Evolutionary conservation across 2,329 filamentous ascomycete species (phyloP), one percentile per base, ranked within the genome.

Genomic region (Talaromyces amestolkiae): DNA sequence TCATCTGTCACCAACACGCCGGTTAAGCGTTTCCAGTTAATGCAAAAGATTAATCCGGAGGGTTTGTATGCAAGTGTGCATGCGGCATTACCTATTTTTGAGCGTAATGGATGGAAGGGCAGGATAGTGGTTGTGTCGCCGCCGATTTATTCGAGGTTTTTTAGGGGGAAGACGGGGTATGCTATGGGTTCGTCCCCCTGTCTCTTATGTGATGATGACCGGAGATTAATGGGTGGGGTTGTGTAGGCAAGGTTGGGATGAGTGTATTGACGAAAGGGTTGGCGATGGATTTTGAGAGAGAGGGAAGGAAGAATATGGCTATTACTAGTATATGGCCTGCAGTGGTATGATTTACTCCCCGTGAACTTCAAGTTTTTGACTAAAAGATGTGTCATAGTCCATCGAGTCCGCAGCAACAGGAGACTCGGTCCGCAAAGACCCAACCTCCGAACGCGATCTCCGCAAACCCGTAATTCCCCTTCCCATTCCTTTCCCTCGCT

Each of bases 241-340:
- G 22, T 7, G 62, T 62, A 78, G 87, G 88, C 1, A 95, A 95
- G 74, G 85, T 94, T 3, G 91, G 83, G 53, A 96, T 96, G 92
- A 90, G 86, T 71, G 90, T 94, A 3, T 75, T 96, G 53, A 92
- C 90, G 0, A 91, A 92, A 74, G 92, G 92, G 0, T 79, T 96
- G 15, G 91, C 90, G 0, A 92, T 95, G 89, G 92, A 96, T 71
- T 91, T 91, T 73, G 80, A 86, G 69, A 81, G 92, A 37, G 84
- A 93, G 70, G 87, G 85, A 0, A 83, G 85, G 70, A 78, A 72
- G 0, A 81, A 86, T 6, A 92, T 94, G 90, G 89, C 90, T 11
- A 88, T 95, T 64, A 92, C 89, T 0, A 91, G 89, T 69, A 85
- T 96, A 5, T 96, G 92, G 92, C 92, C 92, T 11, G 91, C 91